Conservation (phyloP, 2,329 filamentous ascomycete genomes). For the Leptographium galeiforme region DNA sequence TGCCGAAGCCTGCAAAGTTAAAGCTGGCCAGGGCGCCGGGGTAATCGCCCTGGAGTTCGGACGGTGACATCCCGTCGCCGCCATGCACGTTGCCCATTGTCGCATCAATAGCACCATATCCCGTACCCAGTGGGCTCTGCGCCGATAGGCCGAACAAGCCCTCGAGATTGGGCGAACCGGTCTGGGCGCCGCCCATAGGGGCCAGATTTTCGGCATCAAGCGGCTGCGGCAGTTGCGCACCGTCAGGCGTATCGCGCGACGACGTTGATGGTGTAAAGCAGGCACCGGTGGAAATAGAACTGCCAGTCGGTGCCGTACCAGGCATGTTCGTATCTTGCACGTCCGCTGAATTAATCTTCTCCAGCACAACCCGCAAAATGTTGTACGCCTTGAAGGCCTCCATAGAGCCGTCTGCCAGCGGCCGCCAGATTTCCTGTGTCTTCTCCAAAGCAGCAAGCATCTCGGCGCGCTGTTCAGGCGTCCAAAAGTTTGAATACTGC, state of each 20-base stretch:
- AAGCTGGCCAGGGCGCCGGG: constrained; percentile 14
- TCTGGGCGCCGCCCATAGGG: constrained; percentile 26
- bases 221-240: constrained; percentile 20
- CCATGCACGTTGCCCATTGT: constrained; percentile 14
- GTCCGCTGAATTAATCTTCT: constrained; percentile 45
- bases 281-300: background rate
- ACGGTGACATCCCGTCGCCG: constrained; percentile 14
- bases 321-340: background rate
- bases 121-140: constrained; percentile 25
- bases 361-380: constrained; percentile 71
- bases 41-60: constrained; percentile 23
- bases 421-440: constrained; percentile 68
- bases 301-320: background rate
- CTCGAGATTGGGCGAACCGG: constrained; percentile 20
- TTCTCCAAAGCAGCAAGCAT: constrained; percentile 66
- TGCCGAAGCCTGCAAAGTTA: constrained; percentile 28
- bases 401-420: constrained; percentile 62
- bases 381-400: constrained; percentile 80
- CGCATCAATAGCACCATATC: constrained; percentile 32
- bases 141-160: constrained; percentile 15
- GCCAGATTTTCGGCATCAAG: constrained; percentile 26
- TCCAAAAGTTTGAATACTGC: constrained; percentile 41
- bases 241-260: constrained; percentile 3
- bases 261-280: constrained; percentile 2
- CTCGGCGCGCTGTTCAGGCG: constrained; percentile 47